Evolutionary conservation across 1,284 basidiomycete species (phyloP).

Genomic region (Thelephora terrestris): DNA sequence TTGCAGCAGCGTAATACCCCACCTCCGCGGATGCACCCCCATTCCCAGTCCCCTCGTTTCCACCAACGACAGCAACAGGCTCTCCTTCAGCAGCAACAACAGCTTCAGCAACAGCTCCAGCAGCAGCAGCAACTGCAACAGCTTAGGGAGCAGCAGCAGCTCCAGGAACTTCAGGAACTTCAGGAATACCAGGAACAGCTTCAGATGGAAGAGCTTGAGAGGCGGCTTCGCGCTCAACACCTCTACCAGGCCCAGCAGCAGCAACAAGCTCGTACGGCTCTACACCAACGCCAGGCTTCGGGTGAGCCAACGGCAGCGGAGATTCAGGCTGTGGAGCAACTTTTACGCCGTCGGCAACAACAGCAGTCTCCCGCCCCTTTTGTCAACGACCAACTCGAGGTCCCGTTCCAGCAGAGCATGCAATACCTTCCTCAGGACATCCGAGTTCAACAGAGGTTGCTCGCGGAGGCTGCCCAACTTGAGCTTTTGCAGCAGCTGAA

Average conservation of each 20-base stretch:
- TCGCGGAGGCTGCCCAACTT: conserved; percentile 61
- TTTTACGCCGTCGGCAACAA: conserved; percentile 31
- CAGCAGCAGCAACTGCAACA: conserved; percentile 34
- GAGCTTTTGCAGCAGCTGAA: conserved; percentile 58
- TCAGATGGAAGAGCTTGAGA: conserved; percentile 49
- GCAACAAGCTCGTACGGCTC: conserved; percentile 28
- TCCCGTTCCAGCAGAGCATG: conserved; percentile 35
- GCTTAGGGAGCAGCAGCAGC: conserved; percentile 48
- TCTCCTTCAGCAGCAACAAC: conserved; percentile 42
- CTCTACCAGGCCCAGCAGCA: conserved; percentile 32
- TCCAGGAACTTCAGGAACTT: conserved; percentile 54
- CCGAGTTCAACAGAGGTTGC: conserved; percentile 60
- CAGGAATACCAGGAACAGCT: conserved; percentile 47
- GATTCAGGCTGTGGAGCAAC: conserved; percentile 27
- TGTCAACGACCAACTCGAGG: conserved; percentile 24
- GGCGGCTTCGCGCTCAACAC: conserved; percentile 37
- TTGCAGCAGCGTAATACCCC: conserved; percentile 38
- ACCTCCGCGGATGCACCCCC: conserved; percentile 60
- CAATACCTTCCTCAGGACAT: conserved; percentile 48
- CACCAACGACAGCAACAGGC: conserved; percentile 45
- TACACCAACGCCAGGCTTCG: conserved; percentile 30
- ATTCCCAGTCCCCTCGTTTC: conserved; percentile 63
- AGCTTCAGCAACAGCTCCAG: conserved; percentile 40
- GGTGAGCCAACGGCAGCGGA: conserved; percentile 30
- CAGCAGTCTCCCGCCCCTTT: conserved; percentile 39